Evolutionary conservation across 2,329 filamentous ascomycete species (phyloP).

Genomic region (Penicillium paneum): DNA sequence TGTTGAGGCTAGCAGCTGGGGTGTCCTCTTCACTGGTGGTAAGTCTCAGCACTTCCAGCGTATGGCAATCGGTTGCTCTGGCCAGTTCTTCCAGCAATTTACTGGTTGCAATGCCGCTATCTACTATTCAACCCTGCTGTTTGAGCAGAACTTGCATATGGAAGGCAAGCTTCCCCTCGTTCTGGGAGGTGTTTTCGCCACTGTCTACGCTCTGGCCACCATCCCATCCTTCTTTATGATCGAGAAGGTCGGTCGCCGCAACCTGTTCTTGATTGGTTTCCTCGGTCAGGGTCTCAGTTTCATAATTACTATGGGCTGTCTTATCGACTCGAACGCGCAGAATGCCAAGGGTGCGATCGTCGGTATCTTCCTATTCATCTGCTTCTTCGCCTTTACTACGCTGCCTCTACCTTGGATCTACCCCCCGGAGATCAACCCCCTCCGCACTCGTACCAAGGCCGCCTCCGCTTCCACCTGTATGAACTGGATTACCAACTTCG

Average conservation of each 20-base stretch:
- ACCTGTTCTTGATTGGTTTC: conserved; percentile 34
- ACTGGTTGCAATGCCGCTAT: conserved; percentile 47
- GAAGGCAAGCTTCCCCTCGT: conserved; percentile 18
- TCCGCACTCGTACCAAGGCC: conserved; percentile 52
- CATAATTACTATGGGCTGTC: conserved; percentile 33
- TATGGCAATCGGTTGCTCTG: conserved; percentile 28
- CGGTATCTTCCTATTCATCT: conserved; percentile 65
- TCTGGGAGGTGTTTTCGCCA: conserved; percentile 27
- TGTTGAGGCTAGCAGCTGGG: conserved; percentile 23
- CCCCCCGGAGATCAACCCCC: conserved; percentile 51
- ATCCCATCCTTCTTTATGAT: conserved; percentile 31
- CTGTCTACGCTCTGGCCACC: conserved; percentile 26
- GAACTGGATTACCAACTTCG: conserved; percentile 56
- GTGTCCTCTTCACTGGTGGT: conserved; percentile 25
- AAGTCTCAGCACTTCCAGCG: conserved; percentile 33
- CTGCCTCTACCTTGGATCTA: conserved; percentile 58
- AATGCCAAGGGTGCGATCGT: conserved; percentile 45
- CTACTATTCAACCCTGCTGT: conserved; percentile 46
- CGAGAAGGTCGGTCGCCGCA: conserved; percentile 41
- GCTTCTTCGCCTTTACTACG: conserved; percentile 63
- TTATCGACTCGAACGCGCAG: conserved; percentile 22
- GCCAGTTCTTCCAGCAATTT: conserved; percentile 43
- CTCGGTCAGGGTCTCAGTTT: conserved; percentile 35
- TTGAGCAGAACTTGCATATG: conserved; percentile 38
- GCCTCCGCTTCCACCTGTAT: conserved; percentile 51